Percentiles rank a stretch among this genome's conserved stretches.
phyloP scores from a whole-genome alignment of 2,329 filamentous ascomycete species.

The Colletotrichum abscissum region DNA sequence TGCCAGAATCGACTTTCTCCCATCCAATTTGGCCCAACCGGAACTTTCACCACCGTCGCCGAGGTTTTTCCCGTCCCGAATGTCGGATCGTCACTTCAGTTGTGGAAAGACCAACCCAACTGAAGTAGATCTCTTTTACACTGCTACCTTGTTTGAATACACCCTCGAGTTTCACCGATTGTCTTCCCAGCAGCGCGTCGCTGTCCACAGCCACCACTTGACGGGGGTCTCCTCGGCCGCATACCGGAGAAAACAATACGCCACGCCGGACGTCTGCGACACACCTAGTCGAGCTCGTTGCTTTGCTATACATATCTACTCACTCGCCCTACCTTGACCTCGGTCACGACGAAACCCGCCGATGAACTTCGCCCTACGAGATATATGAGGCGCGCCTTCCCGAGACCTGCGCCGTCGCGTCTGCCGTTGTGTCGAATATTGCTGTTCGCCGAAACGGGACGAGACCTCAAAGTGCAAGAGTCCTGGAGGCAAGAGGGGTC shows the following conservation, averaged over 20 bases:
- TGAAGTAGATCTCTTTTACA: not conserved
- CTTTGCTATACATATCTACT: not conserved
- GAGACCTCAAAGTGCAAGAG: not conserved
- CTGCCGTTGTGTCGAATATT: not conserved
- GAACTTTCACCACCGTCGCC: constrained; percentile 1
- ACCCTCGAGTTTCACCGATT: not conserved
- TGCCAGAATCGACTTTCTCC: not conserved
- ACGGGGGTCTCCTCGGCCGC: not conserved
- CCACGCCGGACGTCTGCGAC: not conserved
- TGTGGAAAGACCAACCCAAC: not conserved
- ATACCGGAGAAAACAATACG: not conserved
- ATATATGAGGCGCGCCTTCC: constrained; percentile 8
- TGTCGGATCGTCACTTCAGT: not conserved
- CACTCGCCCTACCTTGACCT: not conserved
- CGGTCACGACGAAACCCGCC: not conserved
- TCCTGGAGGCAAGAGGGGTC: not conserved
- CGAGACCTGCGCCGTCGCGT: not conserved
- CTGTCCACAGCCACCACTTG: not conserved
- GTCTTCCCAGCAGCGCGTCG: not conserved
- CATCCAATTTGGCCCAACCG: not conserved
- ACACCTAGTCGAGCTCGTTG: not conserved
- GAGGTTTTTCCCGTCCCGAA: constrained; percentile 3
- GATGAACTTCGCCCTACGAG: not conserved
- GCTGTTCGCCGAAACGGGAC: not conserved
- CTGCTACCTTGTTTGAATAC: not conserved